These are phyloP conservation scores for Boletus vermiculosoides DNA, from an alignment of 768 basidiomycete species.

Conservation along the genomic window DNA sequence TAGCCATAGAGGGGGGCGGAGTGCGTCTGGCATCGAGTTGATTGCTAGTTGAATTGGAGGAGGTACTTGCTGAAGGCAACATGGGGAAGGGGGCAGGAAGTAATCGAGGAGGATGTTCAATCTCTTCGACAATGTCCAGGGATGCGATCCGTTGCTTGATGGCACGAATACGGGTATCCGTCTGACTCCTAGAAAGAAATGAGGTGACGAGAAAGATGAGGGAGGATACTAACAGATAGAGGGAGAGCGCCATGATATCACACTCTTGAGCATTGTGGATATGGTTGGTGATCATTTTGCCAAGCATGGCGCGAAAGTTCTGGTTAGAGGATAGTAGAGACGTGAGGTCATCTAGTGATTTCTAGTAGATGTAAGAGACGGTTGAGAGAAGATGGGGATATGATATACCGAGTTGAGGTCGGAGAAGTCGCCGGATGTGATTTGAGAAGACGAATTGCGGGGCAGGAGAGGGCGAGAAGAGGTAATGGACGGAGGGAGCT, in stretches of 20 bases:
- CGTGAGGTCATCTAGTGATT: constrained; percentile 30
- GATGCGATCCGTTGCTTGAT: constrained; percentile 37
- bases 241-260: constrained; percentile 44
- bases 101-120: neutral
- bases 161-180: constrained; percentile 38
- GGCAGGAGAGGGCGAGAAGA: neutral
- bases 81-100: constrained; percentile 2
- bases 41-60: neutral
- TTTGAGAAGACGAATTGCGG: constrained; percentile 11
- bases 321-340: constrained; percentile 24
- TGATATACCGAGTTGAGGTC: constrained; percentile 19
- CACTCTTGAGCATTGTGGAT: constrained; percentile 18
- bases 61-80: neutral
- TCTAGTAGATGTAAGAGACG: constrained; percentile 15
- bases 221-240: constrained; percentile 36
- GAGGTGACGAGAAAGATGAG: neutral
- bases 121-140: constrained; percentile 1
- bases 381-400: neutral
- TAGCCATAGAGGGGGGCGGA: constrained; percentile 14
- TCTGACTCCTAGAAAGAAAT: constrained; percentile 30
- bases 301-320: constrained; percentile 16
- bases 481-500: neutral
- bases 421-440: constrained; percentile 1
- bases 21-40: constrained; percentile 7
- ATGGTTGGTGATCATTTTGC: constrained; percentile 26